Evolutionary conservation across 345 rosid species (phyloP), one percentile per base, ranked within the genome.

Genomic region (Linum lewisii): DNA sequence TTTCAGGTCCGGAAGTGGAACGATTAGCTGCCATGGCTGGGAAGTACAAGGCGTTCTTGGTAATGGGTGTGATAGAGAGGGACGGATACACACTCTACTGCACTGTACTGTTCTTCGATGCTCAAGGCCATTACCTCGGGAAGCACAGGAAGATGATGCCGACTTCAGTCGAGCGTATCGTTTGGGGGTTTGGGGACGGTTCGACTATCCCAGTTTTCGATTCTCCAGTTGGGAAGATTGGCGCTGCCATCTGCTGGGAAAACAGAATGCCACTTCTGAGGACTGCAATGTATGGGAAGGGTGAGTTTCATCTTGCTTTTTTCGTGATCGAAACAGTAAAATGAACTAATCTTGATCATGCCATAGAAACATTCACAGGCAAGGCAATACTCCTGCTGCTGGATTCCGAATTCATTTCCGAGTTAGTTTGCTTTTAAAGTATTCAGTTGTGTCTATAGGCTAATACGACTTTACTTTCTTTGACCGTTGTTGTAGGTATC

Each of bases 141-240:
- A 92, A 92, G 82, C 98, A 92, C 51, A 62, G 98, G 18, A 92
- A 92, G 73, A 49, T 88, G 72, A 86, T 88, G 97, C 98, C 96
- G 55, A 92, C 95, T 0, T 90, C 84, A 51, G 66, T 86, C 24
- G 98, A 92, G 76, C 95, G 91, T 51, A 77, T 88, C 23, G 81
- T 92, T 21, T 92, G 96, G 98, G 98, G 98, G 21, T 88, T 88
- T 21, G 95, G 96, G 34, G 98, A 92, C 73, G 96, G 97, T 47
- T 92, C 93, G 0, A 92, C 91, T 2, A 83, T 92, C 58, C 91
- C 94, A 6, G 94, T 92, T 57, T 79, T 86, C 34, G 87, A 86
- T 36, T 84, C 95, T 21, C 82, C 91, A 2, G 63, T 88, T 29
- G 95, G 96, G 10, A 92, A 88, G 73, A 82, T 92, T 0, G 96